These are phyloP conservation scores for Penicillium waksmanii DNA, from an alignment of 495 filamentous ascomycete species.

Conservation along the genomic window DNA sequence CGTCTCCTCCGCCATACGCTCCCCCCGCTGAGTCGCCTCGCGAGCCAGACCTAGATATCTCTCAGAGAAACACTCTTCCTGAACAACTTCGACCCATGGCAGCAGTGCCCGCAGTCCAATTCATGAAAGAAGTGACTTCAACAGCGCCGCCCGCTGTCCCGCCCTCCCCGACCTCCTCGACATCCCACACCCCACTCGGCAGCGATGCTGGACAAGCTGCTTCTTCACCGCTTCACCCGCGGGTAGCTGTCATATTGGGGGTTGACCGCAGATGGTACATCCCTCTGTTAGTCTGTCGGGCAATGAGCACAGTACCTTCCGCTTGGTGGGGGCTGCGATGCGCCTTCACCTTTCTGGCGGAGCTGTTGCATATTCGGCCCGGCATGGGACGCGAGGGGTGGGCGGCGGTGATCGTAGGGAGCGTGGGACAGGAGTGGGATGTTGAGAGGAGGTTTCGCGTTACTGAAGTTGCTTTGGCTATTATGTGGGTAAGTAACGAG, in stretches of 20 bases:
- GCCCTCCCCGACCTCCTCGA: slow-evolving; percentile 41
- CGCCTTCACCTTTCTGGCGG: slow-evolving; percentile 61
- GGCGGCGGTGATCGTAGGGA: slow-evolving; percentile 50
- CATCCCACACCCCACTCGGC: slow-evolving; percentile 38
- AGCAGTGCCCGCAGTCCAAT: slow-evolving; percentile 14
- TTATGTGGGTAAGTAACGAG: slow-evolving; percentile 72
- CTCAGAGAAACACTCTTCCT: slow-evolving; percentile 16
- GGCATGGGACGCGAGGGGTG: slow-evolving; percentile 51
- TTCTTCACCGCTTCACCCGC: slow-evolving; percentile 57
- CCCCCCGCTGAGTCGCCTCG: slow-evolving; percentile 31
- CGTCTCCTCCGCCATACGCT: slow-evolving; percentile 44
- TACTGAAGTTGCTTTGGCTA: slow-evolving; percentile 78
- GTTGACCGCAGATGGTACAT: slow-evolving; percentile 65
- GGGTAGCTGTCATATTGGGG: slow-evolving; percentile 66
- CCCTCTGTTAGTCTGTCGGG: slow-evolving; percentile 63
- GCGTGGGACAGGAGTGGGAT: slow-evolving; percentile 53
- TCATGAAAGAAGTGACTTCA: slow-evolving; percentile 40
- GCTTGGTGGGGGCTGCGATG: slow-evolving; percentile 67
- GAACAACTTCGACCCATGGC: slow-evolving; percentile 22
- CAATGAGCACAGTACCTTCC: slow-evolving; percentile 61
- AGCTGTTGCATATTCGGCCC: slow-evolving; percentile 53
- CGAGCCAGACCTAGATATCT: slow-evolving; percentile 33
- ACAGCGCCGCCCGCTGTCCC: slow-evolving; percentile 32
- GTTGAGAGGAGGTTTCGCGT: slow-evolving; percentile 63
- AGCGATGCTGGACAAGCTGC: slow-evolving; percentile 38